Conservation (phyloP, 2,329 filamentous ascomycete genomes). For the Monosporascus sp. region DNA sequence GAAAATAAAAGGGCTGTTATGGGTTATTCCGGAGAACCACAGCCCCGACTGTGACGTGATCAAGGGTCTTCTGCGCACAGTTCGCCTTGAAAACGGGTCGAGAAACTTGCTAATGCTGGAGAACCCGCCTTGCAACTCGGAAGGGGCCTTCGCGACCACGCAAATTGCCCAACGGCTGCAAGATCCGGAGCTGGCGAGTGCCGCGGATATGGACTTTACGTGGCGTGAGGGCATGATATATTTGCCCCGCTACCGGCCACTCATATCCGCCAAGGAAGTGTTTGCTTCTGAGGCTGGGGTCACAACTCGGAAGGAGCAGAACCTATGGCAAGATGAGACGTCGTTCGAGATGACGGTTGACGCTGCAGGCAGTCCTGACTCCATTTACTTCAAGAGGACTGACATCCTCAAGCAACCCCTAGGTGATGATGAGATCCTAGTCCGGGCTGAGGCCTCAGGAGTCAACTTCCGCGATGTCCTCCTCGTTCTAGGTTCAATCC, state of each 20-base stretch:
- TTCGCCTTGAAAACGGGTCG: conserved; percentile 9
- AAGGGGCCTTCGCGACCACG: no score
- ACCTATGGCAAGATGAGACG: no score
- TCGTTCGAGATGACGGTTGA: no score
- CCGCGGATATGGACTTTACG: conserved; percentile 9
- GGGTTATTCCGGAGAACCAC: conserved; percentile 6
- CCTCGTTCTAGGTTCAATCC: conserved; percentile 15
- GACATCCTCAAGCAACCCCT: conserved; percentile 3
- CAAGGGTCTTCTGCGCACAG: conserved; percentile 10
- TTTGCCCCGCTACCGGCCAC: no score
- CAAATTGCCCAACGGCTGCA: conserved; percentile 2
- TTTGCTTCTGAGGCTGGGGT: conserved; percentile 10
- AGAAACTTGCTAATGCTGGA: conserved; percentile 9
- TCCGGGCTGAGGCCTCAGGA: conserved; percentile 13
- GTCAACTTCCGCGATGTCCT: conserved; percentile 17
- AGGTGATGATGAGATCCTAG: conserved; percentile 13
- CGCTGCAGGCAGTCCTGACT: conserved; percentile 17
- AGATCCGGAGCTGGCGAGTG: conserved; percentile 7
- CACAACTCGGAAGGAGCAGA: no score
- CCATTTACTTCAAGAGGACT: conserved; percentile 17
- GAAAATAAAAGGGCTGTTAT: conserved; percentile 6
- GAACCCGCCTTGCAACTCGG: no score
- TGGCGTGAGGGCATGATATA: no score
- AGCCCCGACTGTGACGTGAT: conserved; percentile 4
- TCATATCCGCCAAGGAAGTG: no score